Conservation (phyloP, 2,329 filamentous ascomycete genomes). For the Fusarium circinatum region DNA sequence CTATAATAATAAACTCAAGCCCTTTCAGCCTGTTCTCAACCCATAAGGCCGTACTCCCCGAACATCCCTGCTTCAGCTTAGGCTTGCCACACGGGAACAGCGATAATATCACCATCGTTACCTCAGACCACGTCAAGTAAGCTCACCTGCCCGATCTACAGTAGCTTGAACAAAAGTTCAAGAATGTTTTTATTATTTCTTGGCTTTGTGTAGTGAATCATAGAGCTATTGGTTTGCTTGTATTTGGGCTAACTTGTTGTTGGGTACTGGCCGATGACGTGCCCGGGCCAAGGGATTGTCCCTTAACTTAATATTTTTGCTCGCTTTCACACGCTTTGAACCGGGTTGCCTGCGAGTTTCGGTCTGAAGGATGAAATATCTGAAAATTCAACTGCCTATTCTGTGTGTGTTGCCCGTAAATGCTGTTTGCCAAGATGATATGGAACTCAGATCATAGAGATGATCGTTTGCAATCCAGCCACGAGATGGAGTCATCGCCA, state of each 20-base stretch:
- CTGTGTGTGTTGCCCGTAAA: neutral
- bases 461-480: slow-evolving; percentile 14
- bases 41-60: slow-evolving; percentile 36
- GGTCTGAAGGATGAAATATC: fast-evolving
- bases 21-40: neutral
- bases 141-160: slow-evolving; percentile 31
- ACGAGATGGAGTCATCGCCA: slow-evolving; percentile 11
- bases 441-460: slow-evolving; percentile 6
- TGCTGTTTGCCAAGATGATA: neutral
- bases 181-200: neutral
- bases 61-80: slow-evolving; percentile 6
- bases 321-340: slow-evolving; percentile 13
- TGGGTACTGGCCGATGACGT: slow-evolving; percentile 31
- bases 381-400: neutral
- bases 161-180: slow-evolving; percentile 12
- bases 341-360: neutral
- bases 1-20: neutral
- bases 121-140: slow-evolving; percentile 20
- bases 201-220: slow-evolving; percentile 1
- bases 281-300: slow-evolving; percentile 18
- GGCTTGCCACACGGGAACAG: neutral
- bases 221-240: slow-evolving; percentile 2
- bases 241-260: slow-evolving; percentile 17
- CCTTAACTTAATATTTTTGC: neutral
- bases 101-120: slow-evolving; percentile 23